Evolutionary conservation across 129 eudicot genomes (phyloP).

Genomic region (Helianthus annuus): HanXRQr2.0-SUNRISE NC_035448.2:12837209-12837708

Average conservation of each 20-base stretch:
- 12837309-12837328: conserved; percentile 40
- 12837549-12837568: conserved; percentile 41
- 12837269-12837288: conserved; percentile 53
- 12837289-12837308: conserved; percentile 39
- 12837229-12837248: conserved; percentile 61
- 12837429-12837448: conserved; percentile 7
- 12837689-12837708: background rate
- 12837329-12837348: conserved; percentile 33
- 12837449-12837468: conserved; percentile 36
- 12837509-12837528: conserved; percentile 31
- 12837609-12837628: background rate
- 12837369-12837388: conserved; percentile 31
- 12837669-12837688: background rate
- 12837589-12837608: background rate
- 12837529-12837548: conserved; percentile 30
- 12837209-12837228: conserved; percentile 29
- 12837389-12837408: conserved; percentile 17
- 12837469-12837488: conserved; percentile 27
- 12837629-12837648: background rate
- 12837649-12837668: background rate
- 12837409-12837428: conserved; percentile 26
- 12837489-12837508: conserved; percentile 37
- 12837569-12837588: background rate
- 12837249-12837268: conserved; percentile 57
- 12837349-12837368: conserved; percentile 24